Conservation (phyloP, 202 grass and related monocot genomes). For the Hordeum pubiflorum region DNA sequence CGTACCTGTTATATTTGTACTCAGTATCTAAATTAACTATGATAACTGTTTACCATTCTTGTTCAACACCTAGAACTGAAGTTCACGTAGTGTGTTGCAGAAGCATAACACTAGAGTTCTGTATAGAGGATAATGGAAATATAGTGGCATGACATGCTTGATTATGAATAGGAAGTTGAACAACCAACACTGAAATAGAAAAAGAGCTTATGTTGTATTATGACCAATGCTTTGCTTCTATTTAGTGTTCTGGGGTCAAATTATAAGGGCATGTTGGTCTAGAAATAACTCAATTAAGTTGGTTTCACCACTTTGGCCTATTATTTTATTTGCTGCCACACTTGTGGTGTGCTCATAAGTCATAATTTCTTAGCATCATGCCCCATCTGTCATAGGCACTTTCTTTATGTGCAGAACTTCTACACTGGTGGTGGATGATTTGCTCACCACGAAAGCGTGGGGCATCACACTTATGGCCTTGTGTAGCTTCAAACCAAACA, state of each 20-base stretch:
- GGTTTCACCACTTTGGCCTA: neutral
- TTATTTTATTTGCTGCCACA: neutral
- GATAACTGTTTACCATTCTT: neutral
- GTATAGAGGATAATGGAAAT: neutral
- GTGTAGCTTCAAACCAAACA: neutral
- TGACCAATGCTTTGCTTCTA: neutral
- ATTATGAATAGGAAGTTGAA: neutral
- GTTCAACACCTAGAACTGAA: neutral
- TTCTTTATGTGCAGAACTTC: neutral
- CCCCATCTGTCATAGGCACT: neutral
- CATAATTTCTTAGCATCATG: neutral
- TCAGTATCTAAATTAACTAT: neutral
- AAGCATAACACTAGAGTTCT: neutral
- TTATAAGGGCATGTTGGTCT: neutral
- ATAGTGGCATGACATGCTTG: neutral
- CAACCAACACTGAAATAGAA: neutral
- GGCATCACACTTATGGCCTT: neutral
- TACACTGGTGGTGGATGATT: neutral
- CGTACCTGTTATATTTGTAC: neutral
- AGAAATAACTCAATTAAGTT: neutral
- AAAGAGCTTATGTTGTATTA: neutral
- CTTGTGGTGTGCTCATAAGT: neutral
- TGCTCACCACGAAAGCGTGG: neutral
- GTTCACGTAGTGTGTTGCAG: neutral
- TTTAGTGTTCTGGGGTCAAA: neutral